Base-by-base conservation (phyloP, 805 yeast species). In the Cyberlindnera americana region DNA sequence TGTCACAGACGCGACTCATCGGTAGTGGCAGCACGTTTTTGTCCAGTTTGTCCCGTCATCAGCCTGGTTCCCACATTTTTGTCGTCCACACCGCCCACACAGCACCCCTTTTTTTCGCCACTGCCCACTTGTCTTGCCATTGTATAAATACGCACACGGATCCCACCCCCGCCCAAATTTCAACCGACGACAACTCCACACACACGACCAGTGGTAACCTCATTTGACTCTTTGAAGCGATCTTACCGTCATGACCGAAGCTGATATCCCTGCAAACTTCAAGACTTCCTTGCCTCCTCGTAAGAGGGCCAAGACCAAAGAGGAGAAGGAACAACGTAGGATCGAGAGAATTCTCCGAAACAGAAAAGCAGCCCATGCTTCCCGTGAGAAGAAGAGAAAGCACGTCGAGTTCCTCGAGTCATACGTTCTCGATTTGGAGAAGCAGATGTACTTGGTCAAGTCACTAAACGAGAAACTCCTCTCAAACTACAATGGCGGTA, bases 341-440 rank as follows among this genome's bases (percentile, higher is more conserved):
- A 79, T 90, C 39, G 98, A 93, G 65, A 73, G 99, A 37, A 90
- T 93, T 36, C 70, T 91, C 54, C 77, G 99, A 60, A 91, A 91
- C 65, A 78, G 98, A 57, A 83, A 91, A 60, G 98, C 98, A 13
- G 99, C 99, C 34, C 98, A 91, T 61, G 95, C 96, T 38, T 86
- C 96, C 21, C 77, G 99, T 50, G 99, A 93, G 60, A 90, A 91
- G 77, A 91, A 91, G 75, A 77, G 98, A 60, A 78, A 81, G 58
- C 95, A 91, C 59, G 83, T 93, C 41, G 96, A 89, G 63, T 79
- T 77, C 47, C 72, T 93, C 50, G 97, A 91, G 37, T 40, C 53
- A 2, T 55, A 55, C 28, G 57, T 56, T 3, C 29, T 48, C 4
- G 57, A 52, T 27, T 14, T 56, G 29, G 61, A 56, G 41, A 50